These are phyloP conservation scores for Byssothecium circinans DNA, from an alignment of 2,329 filamentous ascomycete genomes.

Conservation along the genomic window DNA sequence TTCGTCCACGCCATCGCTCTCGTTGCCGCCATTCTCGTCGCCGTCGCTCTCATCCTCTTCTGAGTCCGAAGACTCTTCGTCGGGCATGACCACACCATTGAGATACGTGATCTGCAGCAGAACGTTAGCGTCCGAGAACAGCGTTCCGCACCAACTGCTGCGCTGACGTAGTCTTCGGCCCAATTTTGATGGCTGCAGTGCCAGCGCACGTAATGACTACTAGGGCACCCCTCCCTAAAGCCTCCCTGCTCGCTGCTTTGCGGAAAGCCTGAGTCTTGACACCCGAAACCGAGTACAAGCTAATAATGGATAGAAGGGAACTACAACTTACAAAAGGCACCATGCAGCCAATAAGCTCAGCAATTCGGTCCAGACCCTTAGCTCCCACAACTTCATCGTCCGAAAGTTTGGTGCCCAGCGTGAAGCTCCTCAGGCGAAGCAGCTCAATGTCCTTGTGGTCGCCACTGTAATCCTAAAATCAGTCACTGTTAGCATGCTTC, in stretches of 20 bases:
- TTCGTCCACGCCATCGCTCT: slow-evolving; percentile 23
- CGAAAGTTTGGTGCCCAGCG: slow-evolving; percentile 65
- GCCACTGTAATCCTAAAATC: slow-evolving; percentile 67
- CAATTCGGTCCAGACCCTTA: slow-evolving; percentile 66
- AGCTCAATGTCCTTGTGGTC: slow-evolving; percentile 80
- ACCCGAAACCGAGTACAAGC: slow-evolving; percentile 6
- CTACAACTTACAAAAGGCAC: slow-evolving; percentile 72
- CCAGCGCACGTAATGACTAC: slow-evolving; percentile 29
- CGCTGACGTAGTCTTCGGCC: slow-evolving; percentile 22
- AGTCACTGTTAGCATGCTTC: slow-evolving; percentile 25
- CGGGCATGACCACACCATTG: slow-evolving; percentile 55
- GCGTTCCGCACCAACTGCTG: slow-evolving; percentile 11
- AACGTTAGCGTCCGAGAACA: slow-evolving; percentile 23
- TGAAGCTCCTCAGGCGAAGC: slow-evolving; percentile 78
- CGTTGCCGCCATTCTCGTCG: slow-evolving; percentile 27
- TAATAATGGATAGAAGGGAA: slow-evolving; percentile 7
- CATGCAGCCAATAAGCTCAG: slow-evolving; percentile 66
- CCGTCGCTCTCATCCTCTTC: slow-evolving; percentile 34
- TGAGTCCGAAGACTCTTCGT: slow-evolving; percentile 40
- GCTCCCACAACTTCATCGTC: slow-evolving; percentile 65
- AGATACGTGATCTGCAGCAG: slow-evolving; percentile 51
- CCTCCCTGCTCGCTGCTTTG: slow-evolving; percentile 9
- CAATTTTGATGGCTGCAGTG: slow-evolving; percentile 33
- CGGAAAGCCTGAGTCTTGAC: slow-evolving; percentile 15
- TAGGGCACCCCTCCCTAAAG: slow-evolving; percentile 7